Evolutionary conservation across 306 rosid genomes (phyloP), one percentile per base, ranked within the genome.

Genomic region (Vicia sativa): DNA sequence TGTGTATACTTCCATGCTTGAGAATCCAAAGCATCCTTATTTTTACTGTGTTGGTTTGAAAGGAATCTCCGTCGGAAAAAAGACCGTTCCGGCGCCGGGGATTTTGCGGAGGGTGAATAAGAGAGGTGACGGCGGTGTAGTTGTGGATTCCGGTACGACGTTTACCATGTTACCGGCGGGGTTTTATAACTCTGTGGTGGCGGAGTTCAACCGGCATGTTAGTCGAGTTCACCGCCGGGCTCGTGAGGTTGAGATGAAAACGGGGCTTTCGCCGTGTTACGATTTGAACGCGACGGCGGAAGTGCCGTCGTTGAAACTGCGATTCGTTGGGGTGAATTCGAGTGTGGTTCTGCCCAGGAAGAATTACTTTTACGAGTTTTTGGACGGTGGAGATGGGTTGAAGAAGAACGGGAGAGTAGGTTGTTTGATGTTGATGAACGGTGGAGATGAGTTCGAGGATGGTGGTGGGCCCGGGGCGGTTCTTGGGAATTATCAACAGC

Each of bases 111-210:
- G 78, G 68, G 85, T 91, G 10, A 89, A 91, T 44, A 6, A 6
- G 13, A 71, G 29, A 3, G 97, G 97, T 0, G 78, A 74, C 4
- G 95, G 84, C 7, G 97, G 97, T 5, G 76, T 89, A 56, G 97
- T 87, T 6, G 95, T 91, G 53, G 97, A 91, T 39, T 91, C 96
- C 43, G 97, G 97, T 23, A 91, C 97, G 3, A 91, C 97, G 19
- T 91, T 82, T 28, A 87, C 96, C 13, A 91, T 91, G 97, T 49
- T 91, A 45, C 97, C 97, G 35, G 80, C 85, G 63, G 25, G 78
- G 11, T 77, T 91, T 3, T 84, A 89, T 12, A 28, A 68, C 44
- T 68, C 86, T 42, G 71, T 91, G 78, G 95, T 87, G 61, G 70
- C 68, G 0, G 91, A 83, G 81, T 89, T 91, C 13, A 82, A 87